Percentiles rank a stretch among this genome's conserved stretches.
phyloP scores from a whole-genome alignment of 23 red algal genomes.

The Gracilaria vermiculophylla region DNA sequence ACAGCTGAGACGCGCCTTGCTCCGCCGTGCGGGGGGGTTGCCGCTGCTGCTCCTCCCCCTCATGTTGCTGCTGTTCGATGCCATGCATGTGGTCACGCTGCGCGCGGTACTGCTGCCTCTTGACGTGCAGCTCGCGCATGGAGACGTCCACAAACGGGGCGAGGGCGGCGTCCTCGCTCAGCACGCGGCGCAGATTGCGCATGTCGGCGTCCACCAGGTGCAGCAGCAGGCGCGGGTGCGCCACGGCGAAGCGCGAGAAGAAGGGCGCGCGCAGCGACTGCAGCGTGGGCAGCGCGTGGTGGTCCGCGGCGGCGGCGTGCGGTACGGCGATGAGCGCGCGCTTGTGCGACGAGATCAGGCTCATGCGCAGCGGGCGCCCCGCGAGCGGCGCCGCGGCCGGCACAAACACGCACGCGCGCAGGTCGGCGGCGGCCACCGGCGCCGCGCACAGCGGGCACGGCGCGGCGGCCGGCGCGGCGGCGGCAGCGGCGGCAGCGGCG shows the following conservation, averaged over 20 bases:
- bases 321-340: neutral
- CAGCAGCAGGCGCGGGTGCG: constrained; percentile 7
- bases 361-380: neutral
- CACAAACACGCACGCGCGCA: constrained; percentile 8
- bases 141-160: constrained; percentile 16
- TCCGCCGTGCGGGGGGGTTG: neutral
- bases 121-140: neutral
- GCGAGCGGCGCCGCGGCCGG: neutral
- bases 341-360: neutral
- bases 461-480: no score
- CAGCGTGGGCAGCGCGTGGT: neutral
- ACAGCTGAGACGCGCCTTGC: neutral
- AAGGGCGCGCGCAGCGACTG: neutral
- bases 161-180: constrained; percentile 17
- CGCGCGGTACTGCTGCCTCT: constrained; percentile 1
- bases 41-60: neutral
- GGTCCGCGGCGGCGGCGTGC: neutral
- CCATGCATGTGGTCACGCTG: neutral
- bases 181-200: neutral
- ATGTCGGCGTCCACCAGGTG: neutral
- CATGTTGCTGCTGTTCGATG: neutral
- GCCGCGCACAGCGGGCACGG: constrained; percentile 2
- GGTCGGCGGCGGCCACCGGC: neutral
- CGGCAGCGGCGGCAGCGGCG: no score
- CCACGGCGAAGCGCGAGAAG: constrained; percentile 37